Percentiles rank a stretch among this genome's conserved stretches.
These are phyloP conservation scores for Botrytis galanthina DNA, from an alignment of 2,329 filamentous ascomycete species.

Conservation along the genomic window DNA sequence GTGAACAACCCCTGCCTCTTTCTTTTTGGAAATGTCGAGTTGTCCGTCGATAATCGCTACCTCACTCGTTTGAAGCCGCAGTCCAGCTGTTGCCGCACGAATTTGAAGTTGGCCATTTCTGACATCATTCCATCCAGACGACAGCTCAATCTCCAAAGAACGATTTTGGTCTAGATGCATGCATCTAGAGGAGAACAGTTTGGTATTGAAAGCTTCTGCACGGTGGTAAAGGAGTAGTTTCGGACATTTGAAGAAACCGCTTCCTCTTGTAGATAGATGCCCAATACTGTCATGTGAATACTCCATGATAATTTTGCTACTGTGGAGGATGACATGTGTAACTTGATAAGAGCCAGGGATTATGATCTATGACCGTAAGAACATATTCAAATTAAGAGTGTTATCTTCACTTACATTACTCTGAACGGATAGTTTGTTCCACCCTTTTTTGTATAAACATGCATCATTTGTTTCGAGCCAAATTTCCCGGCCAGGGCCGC, in stretches of 20 bases:
- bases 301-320: slow-evolving; percentile 62
- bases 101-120: slow-evolving; percentile 58
- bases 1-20: slow-evolving; percentile 53
- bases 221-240: slow-evolving; percentile 73
- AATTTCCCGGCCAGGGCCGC: slow-evolving; percentile 63
- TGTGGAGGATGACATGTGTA: slow-evolving; percentile 65
- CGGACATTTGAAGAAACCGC: slow-evolving; percentile 55
- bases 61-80: slow-evolving; percentile 62
- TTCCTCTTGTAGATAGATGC: slow-evolving; percentile 22
- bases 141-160: slow-evolving; percentile 70
- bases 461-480: slow-evolving; percentile 52
- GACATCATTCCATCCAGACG: slow-evolving; percentile 71
- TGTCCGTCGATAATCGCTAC: slow-evolving; percentile 48
- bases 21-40: slow-evolving; percentile 47
- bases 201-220: slow-evolving; percentile 64
- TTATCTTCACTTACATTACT: slow-evolving; percentile 43
- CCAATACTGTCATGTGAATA: slow-evolving; percentile 57
- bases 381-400: neutral
- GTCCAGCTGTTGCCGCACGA: slow-evolving; percentile 62
- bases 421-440: slow-evolving; percentile 45
- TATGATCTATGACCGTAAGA: slow-evolving; percentile 50
- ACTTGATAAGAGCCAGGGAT: slow-evolving; percentile 73
- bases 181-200: slow-evolving; percentile 62
- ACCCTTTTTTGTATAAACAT: slow-evolving; percentile 48
- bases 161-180: slow-evolving; percentile 80